Evolutionary conservation across 805 yeast genomes (phyloP), one percentile per base, ranked within the genome.

Genomic region (Naumovozyma baii): DNA sequence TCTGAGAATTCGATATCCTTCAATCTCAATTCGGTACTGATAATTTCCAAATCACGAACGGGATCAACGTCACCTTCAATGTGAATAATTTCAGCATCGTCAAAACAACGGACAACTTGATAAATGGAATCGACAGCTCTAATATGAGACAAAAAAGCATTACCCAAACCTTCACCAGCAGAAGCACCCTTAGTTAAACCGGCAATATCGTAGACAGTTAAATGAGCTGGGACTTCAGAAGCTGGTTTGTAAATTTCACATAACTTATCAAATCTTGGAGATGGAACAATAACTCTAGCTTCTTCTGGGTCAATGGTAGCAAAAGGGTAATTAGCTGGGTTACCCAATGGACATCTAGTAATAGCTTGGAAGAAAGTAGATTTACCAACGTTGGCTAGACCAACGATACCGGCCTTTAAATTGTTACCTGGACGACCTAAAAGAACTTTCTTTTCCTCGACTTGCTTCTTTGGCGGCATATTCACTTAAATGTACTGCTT

Each of bases 1-100:
- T 78, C 78, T 50, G 88, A 82, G 59, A 92, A 92, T 68, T 92
- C 98, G 53, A 92, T 88, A 67, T 92, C 98, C 70, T 92, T 92
- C 61, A 90, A 74, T 69, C 96, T 81, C 66, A 92, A 76, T 71
- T 92, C 98, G 49, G 83, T 84, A 50, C 74, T 73, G 61, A 92
- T 85, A 61, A 92, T 90, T 50, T 84, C 92, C 67, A 92, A 76
- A 68, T 92, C 98, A 61, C 95, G 84, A 38, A 76, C 80, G 48
- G 98, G 98, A 67, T 92, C 79, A 46, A 92, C 98, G 55, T 87
- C 96, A 62, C 92, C 92, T 68, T 87, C 95, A 55, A 92, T 83
- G 68, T 92, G 98, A 54, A 88, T 87, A 56, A 92, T 92, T 61
- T 92, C 98, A 30, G 96, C 94, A 65, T 92, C 98, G 60, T 87